These are phyloP conservation scores for Blastobotrys arbuscula DNA, from an alignment of 1,139 yeast species.

Conservation along the genomic window DNA sequence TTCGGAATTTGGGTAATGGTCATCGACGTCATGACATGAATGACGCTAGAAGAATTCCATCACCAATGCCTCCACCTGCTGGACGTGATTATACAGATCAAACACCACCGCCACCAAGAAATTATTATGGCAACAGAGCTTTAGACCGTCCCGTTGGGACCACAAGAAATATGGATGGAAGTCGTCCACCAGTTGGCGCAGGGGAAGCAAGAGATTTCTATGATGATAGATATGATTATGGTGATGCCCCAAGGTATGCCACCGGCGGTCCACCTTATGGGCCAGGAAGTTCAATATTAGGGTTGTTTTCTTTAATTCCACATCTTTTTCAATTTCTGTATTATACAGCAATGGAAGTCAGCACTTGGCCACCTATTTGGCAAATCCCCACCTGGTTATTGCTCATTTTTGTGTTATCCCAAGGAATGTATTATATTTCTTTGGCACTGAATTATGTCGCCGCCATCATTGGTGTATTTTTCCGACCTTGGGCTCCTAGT, in stretches of 20 bases:
- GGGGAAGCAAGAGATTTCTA: not conserved
- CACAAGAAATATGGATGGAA: not conserved
- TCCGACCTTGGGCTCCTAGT: slow-evolving; percentile 3
- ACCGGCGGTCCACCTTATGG: not conserved
- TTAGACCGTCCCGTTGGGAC: slow-evolving; percentile 8
- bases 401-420: not conserved
- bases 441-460: not conserved
- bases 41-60: not conserved
- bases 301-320: not conserved
- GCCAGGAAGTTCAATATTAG: not conserved
- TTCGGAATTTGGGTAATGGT: slow-evolving; percentile 3
- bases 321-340: not conserved
- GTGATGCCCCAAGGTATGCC: not conserved
- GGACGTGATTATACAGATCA: not conserved
- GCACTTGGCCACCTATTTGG: slow-evolving; percentile 2
- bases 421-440: not conserved
- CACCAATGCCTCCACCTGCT: not conserved
- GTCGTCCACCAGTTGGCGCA: not conserved
- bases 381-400: not conserved
- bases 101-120: not conserved
- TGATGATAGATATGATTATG: not conserved
- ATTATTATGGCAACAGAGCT: not conserved
- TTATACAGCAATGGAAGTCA: not conserved
- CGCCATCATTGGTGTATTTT: not conserved
- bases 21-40: slow-evolving; percentile 2